phyloP scores from a whole-genome alignment of 2,329 filamentous ascomycete genomes.

The Myriosclerotinia curreyana region DNA sequence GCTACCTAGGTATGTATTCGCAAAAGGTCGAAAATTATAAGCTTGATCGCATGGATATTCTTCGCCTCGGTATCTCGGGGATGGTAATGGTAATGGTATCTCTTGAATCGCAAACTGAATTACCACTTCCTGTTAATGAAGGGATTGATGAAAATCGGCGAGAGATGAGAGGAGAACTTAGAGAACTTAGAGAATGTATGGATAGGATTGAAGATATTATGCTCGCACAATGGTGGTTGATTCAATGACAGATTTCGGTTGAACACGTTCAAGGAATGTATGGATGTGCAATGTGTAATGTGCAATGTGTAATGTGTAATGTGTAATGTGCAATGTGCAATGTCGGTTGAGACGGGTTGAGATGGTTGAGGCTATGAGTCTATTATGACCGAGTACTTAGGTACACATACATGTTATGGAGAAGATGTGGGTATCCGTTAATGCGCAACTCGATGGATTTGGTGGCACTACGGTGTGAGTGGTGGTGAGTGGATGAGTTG shows the following conservation, averaged over 20 bases:
- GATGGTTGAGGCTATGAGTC: no score
- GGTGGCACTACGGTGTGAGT: no score
- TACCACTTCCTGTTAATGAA: neutral
- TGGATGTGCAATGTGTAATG: no score
- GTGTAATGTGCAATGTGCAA: no score
- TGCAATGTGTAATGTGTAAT: no score
- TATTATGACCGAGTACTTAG: no score
- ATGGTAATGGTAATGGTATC: neutral
- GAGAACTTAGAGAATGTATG: conserved; percentile 20
- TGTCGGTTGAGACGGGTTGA: no score
- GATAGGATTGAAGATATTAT: conserved; percentile 27
- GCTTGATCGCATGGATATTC: neutral
- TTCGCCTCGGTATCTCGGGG: neutral
- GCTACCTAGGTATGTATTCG: no score
- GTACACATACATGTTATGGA: neutral
- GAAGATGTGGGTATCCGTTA: conserved; percentile 13
- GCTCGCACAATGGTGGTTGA: conserved; percentile 23
- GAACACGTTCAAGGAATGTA: neutral
- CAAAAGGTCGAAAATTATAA: neutral
- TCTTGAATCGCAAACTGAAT: neutral
- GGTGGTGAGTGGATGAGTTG: no score
- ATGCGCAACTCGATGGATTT: conserved; percentile 12
- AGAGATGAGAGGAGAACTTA: conserved; percentile 14
- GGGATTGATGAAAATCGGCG: neutral
- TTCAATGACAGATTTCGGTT: conserved; percentile 23